phyloP scores from a whole-genome alignment of 805 yeast genomes.

The Spathaspora girioi region DNA sequence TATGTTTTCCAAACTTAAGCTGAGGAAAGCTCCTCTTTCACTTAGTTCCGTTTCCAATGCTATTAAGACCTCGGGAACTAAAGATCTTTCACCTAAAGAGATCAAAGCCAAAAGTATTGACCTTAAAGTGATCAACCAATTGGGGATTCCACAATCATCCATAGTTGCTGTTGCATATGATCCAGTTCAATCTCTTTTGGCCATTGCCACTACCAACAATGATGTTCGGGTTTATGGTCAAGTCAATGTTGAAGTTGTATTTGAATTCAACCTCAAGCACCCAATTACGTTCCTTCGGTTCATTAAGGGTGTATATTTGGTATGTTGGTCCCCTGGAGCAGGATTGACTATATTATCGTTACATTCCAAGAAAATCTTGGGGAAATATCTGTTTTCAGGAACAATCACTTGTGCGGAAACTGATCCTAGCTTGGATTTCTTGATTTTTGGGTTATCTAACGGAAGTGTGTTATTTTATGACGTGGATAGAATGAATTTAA shows the following conservation, averaged over 20 bases:
- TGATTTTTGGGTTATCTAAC: conserved; percentile 72
- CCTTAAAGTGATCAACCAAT: conserved; percentile 24
- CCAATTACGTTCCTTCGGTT: conserved; percentile 58
- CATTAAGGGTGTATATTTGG: conserved; percentile 77
- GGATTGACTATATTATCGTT: conserved; percentile 70
- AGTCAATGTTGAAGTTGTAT: conserved; percentile 67
- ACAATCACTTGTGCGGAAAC: conserved; percentile 64
- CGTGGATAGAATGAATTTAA: conserved; percentile 68
- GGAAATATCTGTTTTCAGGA: conserved; percentile 60
- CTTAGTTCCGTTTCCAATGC: conserved; percentile 40
- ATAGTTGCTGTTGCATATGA: conserved; percentile 73
- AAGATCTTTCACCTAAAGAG: conserved; percentile 29
- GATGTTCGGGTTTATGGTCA: conserved; percentile 81
- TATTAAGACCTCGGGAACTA: conserved; percentile 28
- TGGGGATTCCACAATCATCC: conserved; percentile 51
- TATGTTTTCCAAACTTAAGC: conserved; percentile 37
- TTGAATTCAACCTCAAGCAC: conserved; percentile 48
- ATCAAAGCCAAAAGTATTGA: conserved; percentile 27
- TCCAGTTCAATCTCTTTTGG: conserved; percentile 83
- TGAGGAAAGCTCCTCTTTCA: conserved; percentile 40
- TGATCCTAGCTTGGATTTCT: conserved; percentile 89
- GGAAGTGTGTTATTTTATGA: conserved; percentile 75
- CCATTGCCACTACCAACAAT: conserved; percentile 69
- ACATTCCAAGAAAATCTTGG: conserved; percentile 56
- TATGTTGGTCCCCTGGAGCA: conserved; percentile 58